phyloP scores from a whole-genome alignment of 768 basidiomycete species.

The Candolleomyces aberdarensis region DNA sequence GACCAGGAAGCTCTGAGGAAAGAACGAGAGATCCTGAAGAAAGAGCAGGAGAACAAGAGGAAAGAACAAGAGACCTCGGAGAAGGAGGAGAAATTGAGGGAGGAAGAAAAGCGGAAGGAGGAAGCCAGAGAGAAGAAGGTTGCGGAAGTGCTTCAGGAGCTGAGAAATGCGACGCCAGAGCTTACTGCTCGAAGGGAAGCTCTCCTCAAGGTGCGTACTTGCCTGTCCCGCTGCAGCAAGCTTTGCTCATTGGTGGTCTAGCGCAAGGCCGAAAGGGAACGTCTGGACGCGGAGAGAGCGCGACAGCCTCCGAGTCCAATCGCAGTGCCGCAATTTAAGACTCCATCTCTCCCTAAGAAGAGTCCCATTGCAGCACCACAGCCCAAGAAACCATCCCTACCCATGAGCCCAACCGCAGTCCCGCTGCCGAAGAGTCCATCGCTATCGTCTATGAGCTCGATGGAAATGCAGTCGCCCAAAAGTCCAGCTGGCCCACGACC shows the following conservation, averaged over 20 bases:
- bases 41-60: not conserved
- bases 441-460: too few species aligned
- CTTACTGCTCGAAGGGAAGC: constrained; percentile 56
- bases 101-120: constrained; percentile 20
- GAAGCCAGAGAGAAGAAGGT: constrained; percentile 37
- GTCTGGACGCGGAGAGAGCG: constrained; percentile 13
- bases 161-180: constrained; percentile 56
- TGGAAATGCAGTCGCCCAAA: too few species aligned
- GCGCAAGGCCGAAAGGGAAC: constrained; percentile 32
- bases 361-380: not conserved
- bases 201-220: constrained; percentile 40
- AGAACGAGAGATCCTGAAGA: not conserved
- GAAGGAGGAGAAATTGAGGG: not conserved
- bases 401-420: too few species aligned
- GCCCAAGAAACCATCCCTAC: too few species aligned
- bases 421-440: too few species aligned
- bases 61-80: not conserved
- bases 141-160: constrained; percentile 51
- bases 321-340: not conserved
- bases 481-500: too few species aligned
- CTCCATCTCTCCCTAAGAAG: not conserved
- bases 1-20: not conserved
- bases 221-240: not conserved
- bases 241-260: constrained; percentile 4
- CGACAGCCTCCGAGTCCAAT: not conserved